Evolutionary conservation across 495 filamentous ascomycete genomes (phyloP), one percentile per base, ranked within the genome.

Genomic region (Terfezia claveryi): DNA sequence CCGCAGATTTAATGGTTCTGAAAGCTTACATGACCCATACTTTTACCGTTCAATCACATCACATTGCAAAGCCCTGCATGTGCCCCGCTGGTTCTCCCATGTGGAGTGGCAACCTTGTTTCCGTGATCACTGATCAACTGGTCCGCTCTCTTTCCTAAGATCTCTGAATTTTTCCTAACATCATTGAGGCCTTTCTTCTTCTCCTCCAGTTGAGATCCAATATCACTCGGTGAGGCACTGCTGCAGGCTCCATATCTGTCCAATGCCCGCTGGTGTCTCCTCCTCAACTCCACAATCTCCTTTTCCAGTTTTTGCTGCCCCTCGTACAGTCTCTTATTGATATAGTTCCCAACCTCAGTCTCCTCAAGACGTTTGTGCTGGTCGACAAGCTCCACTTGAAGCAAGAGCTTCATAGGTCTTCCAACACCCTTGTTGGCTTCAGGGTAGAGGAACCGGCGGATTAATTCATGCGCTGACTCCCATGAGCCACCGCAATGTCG

Each of bases 341-440:
- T 23, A 32, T 12, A 51, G 4, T 20, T 12, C 41, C 68, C 69
- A 2, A 69, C 70, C 16, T 59, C 54, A 8, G 70, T 72, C 55
- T 71, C 51, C 37, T 64, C 57, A 38, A 71, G 57, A 12, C 58
- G 53, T 54, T 53, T 62, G 49, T 65, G 61, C 9, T 64, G 55
- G 36, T 61, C 55, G 10, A 67, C 68, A 37, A 73, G 61, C 56
- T 71, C 67, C 49, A 67, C 57, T 55, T 73, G 71, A 32, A 46
- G 41, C 14, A 46, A 20, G 17, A 73, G 63, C 52, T 64, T 62
- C 17, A 68, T 58, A 55, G 61, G 17, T 20, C 41, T 20, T 14
- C 41, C 41, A 46, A 20, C 17, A 20, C 41, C 41, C 12, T 8
- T 58, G 14, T 63, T 60, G 5, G 37, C 46, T 53, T 60, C 54